Conservation (phyloP, 805 yeast genomes). For the Cyberlindnera nakhonratchasimensis region DNA sequence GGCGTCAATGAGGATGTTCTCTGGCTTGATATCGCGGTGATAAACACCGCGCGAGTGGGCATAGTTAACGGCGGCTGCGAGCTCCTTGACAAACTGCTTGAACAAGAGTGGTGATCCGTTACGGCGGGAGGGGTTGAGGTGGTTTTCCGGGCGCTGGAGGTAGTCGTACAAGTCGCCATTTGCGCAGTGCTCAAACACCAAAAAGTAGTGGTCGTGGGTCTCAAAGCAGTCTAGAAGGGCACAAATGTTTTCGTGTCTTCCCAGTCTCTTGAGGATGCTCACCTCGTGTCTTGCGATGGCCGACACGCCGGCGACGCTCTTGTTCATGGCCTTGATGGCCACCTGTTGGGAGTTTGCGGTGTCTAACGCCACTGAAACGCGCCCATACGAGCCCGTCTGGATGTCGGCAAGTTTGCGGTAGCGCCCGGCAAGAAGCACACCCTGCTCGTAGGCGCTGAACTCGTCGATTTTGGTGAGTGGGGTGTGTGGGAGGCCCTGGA, state of each 20-base stretch:
- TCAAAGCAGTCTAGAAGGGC: constrained; percentile 56
- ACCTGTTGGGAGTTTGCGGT: constrained; percentile 33
- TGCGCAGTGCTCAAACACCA: constrained; percentile 65
- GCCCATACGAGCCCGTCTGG: constrained; percentile 54
- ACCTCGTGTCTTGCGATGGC: constrained; percentile 56
- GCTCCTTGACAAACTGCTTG: constrained; percentile 43
- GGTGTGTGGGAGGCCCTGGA: constrained; percentile 2
- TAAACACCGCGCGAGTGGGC: constrained; percentile 58
- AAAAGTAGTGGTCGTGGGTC: constrained; percentile 45
- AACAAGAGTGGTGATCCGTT: constrained; percentile 25
- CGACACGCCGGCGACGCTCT: constrained; percentile 37
- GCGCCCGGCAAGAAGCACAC: constrained; percentile 34
- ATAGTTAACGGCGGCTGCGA: constrained; percentile 47
- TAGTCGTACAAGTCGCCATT: constrained; percentile 67
- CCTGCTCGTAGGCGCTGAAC: constrained; percentile 40
- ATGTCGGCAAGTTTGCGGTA: constrained; percentile 41
- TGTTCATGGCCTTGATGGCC: constrained; percentile 54
- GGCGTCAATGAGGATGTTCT: constrained; percentile 53
- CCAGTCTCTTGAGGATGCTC: constrained; percentile 30
- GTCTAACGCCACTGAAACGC: constrained; percentile 52
- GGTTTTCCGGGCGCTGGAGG: constrained; percentile 28
- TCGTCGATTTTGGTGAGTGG: constrained; percentile 31
- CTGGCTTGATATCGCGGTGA: constrained; percentile 75
- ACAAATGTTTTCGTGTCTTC: constrained; percentile 50
- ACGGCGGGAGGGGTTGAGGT: constrained; percentile 16